These are phyloP conservation scores for Paspalum notatum DNA, from an alignment of 176 grass and related monocot genomes.

Conservation along the genomic window DNA sequence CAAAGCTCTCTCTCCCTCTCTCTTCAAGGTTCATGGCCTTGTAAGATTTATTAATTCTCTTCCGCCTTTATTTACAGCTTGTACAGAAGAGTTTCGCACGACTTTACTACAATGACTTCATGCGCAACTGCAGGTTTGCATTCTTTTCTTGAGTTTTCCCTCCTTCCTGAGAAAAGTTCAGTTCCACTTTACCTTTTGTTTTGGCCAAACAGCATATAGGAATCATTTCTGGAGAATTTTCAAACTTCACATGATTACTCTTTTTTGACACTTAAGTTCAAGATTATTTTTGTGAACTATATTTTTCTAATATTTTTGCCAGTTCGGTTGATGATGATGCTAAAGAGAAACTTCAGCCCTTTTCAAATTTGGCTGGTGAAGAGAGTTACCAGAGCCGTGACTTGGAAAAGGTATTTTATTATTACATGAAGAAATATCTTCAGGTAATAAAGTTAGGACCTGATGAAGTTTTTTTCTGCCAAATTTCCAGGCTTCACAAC, in stretches of 20 bases:
- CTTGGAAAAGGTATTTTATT: conserved; percentile 65
- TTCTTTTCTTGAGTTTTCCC: background rate
- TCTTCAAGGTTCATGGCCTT: background rate
- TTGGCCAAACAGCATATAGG: background rate
- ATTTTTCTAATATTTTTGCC: conserved; percentile 27
- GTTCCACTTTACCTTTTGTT: background rate
- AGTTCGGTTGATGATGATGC: conserved; percentile 57
- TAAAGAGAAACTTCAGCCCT: conserved; percentile 67
- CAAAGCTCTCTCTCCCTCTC: background rate
- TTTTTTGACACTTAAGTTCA: background rate
- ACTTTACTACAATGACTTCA: conserved; percentile 68
- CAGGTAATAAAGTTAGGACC: conserved; percentile 30
- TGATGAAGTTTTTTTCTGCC: background rate
- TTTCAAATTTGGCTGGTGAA: conserved; percentile 60
- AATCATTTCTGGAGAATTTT: background rate
- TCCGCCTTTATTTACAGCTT: conserved; percentile 50
- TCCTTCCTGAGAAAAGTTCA: background rate
- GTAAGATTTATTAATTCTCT: background rate
- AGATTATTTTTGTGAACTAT: conserved; percentile 13
- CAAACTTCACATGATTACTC: conserved; percentile 3
- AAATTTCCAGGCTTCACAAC: conserved; percentile 62
- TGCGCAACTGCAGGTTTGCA: conserved; percentile 63
- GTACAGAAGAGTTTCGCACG: conserved; percentile 85
- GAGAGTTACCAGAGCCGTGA: conserved; percentile 67
- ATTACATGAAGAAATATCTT: background rate